These are phyloP conservation scores for Lactuca saligna DNA, from an alignment of 129 eudicot genomes.

Conservation along the genomic window DNA sequence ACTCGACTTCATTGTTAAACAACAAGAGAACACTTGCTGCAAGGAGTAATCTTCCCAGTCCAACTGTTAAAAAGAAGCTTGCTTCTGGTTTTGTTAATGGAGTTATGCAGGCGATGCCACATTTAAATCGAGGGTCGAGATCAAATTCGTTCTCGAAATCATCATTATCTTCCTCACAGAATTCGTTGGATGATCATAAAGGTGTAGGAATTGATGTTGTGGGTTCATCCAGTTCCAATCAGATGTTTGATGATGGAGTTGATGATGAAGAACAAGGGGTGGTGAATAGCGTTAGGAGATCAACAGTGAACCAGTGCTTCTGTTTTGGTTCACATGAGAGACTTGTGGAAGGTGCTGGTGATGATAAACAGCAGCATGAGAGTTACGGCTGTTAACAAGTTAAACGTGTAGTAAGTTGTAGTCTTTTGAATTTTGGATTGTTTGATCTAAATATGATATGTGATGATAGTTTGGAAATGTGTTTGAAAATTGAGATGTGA, in stretches of 20 bases:
- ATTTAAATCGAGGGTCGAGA: slow-evolving; percentile 30
- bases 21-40: slow-evolving; percentile 79
- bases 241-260: slow-evolving; percentile 38
- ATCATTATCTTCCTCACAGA: slow-evolving; percentile 58
- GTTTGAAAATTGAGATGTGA: slow-evolving; percentile 1
- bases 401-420: slow-evolving; percentile 17
- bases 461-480: slow-evolving; percentile 12
- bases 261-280: slow-evolving; percentile 37
- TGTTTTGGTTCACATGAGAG: slow-evolving; percentile 53
- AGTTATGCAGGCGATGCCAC: slow-evolving; percentile 66
- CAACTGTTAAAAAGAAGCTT: slow-evolving; percentile 64
- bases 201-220: slow-evolving; percentile 34
- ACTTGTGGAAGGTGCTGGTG: slow-evolving; percentile 21
- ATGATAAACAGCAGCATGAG: slow-evolving; percentile 35
- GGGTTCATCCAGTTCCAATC: slow-evolving; percentile 49
- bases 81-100: slow-evolving; percentile 72
- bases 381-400: slow-evolving; percentile 29
- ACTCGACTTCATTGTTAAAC: slow-evolving; percentile 58
- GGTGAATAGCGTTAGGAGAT: slow-evolving; percentile 38
- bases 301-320: slow-evolving; percentile 47
- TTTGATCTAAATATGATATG: slow-evolving; percentile 14
- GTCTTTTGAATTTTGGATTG: background rate
- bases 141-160: slow-evolving; percentile 53
- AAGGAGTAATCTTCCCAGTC: slow-evolving; percentile 70
- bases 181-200: slow-evolving; percentile 36